Evolutionary conservation across 108 stramenopile species (phyloP), one percentile per base, ranked within the genome.

Genomic region (Cyclotella cryptica): DNA sequence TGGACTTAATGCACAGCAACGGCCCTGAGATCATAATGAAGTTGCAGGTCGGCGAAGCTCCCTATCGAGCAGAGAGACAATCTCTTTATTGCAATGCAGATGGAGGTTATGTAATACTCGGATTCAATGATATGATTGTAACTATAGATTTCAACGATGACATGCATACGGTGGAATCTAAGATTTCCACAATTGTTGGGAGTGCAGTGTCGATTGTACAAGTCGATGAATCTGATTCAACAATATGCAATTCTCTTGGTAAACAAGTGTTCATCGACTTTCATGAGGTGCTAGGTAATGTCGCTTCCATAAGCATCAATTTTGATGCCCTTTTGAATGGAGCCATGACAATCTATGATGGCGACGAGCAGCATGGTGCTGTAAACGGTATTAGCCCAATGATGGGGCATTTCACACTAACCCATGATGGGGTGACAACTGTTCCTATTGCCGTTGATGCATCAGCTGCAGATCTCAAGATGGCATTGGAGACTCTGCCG

Each of bases 41-140:
- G 49, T 12, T 69, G 24, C 26, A 51, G n/a, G 69, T 80, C 35
- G 90, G 90, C 18, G 88, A 89, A 57, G 88, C 89, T 43, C 88
- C 89, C 13, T 87, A 81, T 69, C 84, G 87, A 7, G 42, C 58
- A n/a, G 89, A 89, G 64, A 74, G 77, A 39, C 90, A 91, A 51
- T 81, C 84, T 0, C 65, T 91, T 40, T 21, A 30, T 42, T 91
- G 90, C 51, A 54, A 82, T 66, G 84, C 81, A 35, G 60, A 60
- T 54, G 74, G 79, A 17, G 82, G 82, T 0, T 79, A 60, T 42
- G 29, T 78, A 26, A 60, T 73, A 22, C 61, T 83, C 19, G 61
- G 54, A 4, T 73, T 78, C 45, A 61, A 69, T 24, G 77, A 74
- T 35, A 43, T 19, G 15, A 79, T 71, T 21, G 45, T 54, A 9